Evolutionary conservation across 108 stramenopile species (phyloP).

Genomic region (Discostella stelligeroides): DNA sequence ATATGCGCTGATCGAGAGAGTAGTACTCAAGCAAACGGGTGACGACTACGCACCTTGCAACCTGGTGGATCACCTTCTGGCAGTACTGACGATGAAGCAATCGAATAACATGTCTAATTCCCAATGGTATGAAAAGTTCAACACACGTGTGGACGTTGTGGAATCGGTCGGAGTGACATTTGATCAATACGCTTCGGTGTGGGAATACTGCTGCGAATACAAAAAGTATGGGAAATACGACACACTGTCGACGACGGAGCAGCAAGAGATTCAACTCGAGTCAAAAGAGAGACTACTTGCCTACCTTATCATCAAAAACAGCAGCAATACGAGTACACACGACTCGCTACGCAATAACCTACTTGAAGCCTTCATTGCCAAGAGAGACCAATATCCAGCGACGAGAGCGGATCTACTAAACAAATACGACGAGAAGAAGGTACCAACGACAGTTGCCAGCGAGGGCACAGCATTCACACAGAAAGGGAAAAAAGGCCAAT

Average conservation of each 20-base stretch:
- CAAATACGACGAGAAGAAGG: conserved; percentile 13
- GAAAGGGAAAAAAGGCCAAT: conserved; percentile 25
- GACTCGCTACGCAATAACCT: too few relatives aligned
- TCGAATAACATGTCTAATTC: conserved; percentile 1
- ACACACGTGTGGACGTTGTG: conserved; percentile 9
- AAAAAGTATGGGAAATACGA: not conserved
- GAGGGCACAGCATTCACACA: conserved; percentile 24
- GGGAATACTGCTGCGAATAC: conserved; percentile 15
- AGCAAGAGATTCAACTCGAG: not conserved
- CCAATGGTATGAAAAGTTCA: conserved; percentile 14
- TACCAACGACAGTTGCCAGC: not conserved
- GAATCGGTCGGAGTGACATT: too few relatives aligned
- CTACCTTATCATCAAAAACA: conserved; percentile 4
- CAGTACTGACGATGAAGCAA: conserved; percentile 7
- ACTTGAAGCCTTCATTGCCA: too few relatives aligned
- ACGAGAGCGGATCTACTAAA: not conserved
- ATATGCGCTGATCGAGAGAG: conserved; percentile 1
- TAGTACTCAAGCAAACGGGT: conserved; percentile 7
- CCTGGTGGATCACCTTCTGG: not conserved
- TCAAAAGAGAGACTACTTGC: conserved; percentile 9
- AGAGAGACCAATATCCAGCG: not conserved
- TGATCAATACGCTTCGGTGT: not conserved
- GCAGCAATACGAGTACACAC: not conserved
- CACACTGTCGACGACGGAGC: not conserved
- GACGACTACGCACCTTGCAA: conserved; percentile 14